Base-by-base conservation (phyloP, 805 yeast genomes). In the Myxozyma neotropica region DNA sequence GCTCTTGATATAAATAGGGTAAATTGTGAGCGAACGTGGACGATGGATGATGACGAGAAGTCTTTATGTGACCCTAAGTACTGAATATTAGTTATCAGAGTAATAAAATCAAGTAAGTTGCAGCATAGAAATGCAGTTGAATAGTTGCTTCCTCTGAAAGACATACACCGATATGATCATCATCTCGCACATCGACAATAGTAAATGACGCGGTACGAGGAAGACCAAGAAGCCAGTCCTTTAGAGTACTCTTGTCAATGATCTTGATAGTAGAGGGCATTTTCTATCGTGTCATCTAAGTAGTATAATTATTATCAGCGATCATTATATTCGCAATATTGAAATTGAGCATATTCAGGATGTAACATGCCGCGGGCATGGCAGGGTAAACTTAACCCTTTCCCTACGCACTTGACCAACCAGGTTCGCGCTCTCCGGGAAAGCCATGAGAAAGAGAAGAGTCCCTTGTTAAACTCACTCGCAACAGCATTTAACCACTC, bases 151-250 rank as follows among this genome's bases (percentile, higher is more conserved):
- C 24, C 38, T 8, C 40, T 52, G 17, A 15, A 29, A 52, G 45
- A 58, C 83, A 59, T 61, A 74, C 89, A 1, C 97, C 97, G 42
- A 86, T 72, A 69, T 80, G 81, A 72, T 93, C 97, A 6, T 81
- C 79, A 56, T 92, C 97, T 54, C 98, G 79, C 1, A 93, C 97
- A 68, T 92, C 98, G 1, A 93, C 80, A 2, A 92, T 81, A 29
- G 57, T 51, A 23, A 63, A 44, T 23, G 57, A 51, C 7, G 45
- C n/a, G 19, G 65, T 56, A 21, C 42, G 47, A 17, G 53, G 50
- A n/a, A 29, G 33, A 12, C 40, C 40, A 23, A 61, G 57, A n/a
- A 61, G 33, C 65, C 65, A 61, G 26, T 43, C 12, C 19, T 49
- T 27, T 35, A 61, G 57, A 2, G 55, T 55, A 26, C 40, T 27